These are phyloP conservation scores for Boehmeria nivea DNA, from an alignment of 306 rosid species.

Conservation along the genomic window DNA sequence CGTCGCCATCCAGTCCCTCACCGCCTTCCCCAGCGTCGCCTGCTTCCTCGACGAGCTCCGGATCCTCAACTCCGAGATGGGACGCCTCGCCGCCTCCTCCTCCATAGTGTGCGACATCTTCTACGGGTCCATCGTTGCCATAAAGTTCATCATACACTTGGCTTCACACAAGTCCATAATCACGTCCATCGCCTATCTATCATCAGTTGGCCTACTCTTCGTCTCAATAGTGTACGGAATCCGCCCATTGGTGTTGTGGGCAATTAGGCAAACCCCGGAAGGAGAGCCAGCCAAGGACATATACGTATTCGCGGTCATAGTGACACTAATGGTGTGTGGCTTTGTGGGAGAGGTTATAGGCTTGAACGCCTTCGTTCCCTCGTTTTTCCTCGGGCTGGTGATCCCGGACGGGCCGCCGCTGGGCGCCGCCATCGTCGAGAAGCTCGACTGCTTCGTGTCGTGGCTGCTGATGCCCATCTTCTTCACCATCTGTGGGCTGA, in stretches of 20 bases:
- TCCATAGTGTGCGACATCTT: constrained; percentile 42
- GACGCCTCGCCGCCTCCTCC: constrained; percentile 51
- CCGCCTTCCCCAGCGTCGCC: constrained; percentile 48
- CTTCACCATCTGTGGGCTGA: constrained; percentile 32
- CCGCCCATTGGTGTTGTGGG: constrained; percentile 40
- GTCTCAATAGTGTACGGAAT: constrained; percentile 34
- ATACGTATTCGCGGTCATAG: constrained; percentile 31
- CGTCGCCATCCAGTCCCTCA: constrained; percentile 29
- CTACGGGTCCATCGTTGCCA: constrained; percentile 8
- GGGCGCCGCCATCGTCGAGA: constrained; percentile 54
- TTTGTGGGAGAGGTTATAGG: constrained; percentile 49
- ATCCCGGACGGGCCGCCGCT: constrained; percentile 66
- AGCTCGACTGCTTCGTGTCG: constrained; percentile 50
- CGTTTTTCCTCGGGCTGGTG: constrained; percentile 50
- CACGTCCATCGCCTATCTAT: constrained; percentile 21
- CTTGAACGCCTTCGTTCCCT: constrained; percentile 19
- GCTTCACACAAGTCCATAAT: constrained; percentile 27
- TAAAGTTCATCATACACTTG: constrained; percentile 22
- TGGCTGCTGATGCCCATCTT: constrained; percentile 39
- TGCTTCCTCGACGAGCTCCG: constrained; percentile 46
- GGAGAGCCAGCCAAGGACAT: constrained; percentile 48
- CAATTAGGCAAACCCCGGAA: constrained; percentile 41
- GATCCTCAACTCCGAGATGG: constrained; percentile 57
- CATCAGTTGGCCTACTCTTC: constrained; percentile 26
- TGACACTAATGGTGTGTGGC: constrained; percentile 28